Evolutionary conservation across 345 rosid genomes (phyloP), one percentile per base, ranked within the genome.

Genomic region (Salix suchowensis): DNA sequence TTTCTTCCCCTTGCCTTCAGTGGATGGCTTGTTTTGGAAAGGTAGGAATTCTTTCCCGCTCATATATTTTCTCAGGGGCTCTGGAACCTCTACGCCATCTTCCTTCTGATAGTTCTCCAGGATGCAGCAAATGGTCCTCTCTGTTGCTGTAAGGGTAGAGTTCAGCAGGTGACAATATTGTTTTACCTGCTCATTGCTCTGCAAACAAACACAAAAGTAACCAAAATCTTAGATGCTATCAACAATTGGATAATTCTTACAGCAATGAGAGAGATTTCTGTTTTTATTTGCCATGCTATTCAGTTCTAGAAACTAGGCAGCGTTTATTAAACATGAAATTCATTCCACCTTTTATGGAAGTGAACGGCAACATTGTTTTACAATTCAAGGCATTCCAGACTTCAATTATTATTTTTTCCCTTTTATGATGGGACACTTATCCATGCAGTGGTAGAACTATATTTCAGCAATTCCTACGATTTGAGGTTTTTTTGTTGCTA

Each of bases 71-170:
- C 75, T 86, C 67, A 93, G 76, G 48, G 74, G 88, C 80, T 91
- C 93, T 4, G 99, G 99, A 21, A 95, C 76, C 77, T 88, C 97
- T 4, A 93, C 94, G 24, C 98, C 94, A 65, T 87, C 89, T 71
- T 91, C 98, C 65, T 74, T 87, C 86, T 95, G 98, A 83, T 88
- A 87, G 83, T 91, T 95, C 82, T 95, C 98, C 0, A 95, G 96
- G 82, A 95, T 91, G 86, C 94, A 88, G 85, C 98, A 95, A 23
- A 95, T 79, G 28, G 98, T 93, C 86, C 98, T 95, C 87, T 95
- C 97, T 0, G 98, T 95, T 8, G 98, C 98, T 0, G 98, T 88
- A 4, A 95, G 98, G 23, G 98, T 93, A 2, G 98, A 95, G 84
- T 95, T 95, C 84, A 93, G 81, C 82, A 91, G 68, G 84, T 95